Base-by-base conservation (phyloP, 192 early-diverging fungal genomes). In the Lunasporangiospora selenospora region DNA sequence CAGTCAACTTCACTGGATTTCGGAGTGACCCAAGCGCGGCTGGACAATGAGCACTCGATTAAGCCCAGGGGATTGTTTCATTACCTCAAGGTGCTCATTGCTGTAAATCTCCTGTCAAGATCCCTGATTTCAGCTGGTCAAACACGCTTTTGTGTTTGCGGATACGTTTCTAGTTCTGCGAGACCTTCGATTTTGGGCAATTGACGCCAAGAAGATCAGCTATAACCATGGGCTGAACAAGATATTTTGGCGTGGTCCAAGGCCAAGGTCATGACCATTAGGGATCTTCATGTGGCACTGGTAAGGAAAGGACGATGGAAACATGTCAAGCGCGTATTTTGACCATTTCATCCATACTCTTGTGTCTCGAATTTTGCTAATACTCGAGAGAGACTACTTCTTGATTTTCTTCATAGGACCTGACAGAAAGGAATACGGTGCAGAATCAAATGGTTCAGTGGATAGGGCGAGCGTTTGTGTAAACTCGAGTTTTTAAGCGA, bases 21-120 rank as follows among this genome's bases (percentile, higher is more conserved):
- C 66, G 21, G 88, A 0, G 71, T 78, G 7, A 88, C 85, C 1
- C 86, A 87, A 59, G 66, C 69, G 7, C 85, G 88, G 15, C 52
- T 90, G 24, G 63, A 84, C 0, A 89, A 87, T 44, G 40, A 65
- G 0, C 58, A 81, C 23, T 54, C 77, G 12, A 65, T 88, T 18
- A 86, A 90, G 55, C 86, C 88, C 19, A 63, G 84, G 41, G 81
- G 71, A n/a, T n/a, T 85, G 26, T 90, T 84, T 53, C 85, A 90
- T 62, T 82, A 80, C 51, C 38, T 90, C 42, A 90, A 89, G 45
- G 63, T 76, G 3, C 75, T 90, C 21, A 34, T 66, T 15, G 54
- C 55, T 4, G 52, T 54, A 45, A 81, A 80, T 16, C 64, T 85
- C 15, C 76, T 90, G 32, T 89, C 41, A 90, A 90, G 58, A 75